Percentiles rank a stretch among this genome's conserved stretches.
Conservation (phyloP, 495 filamentous ascomycete genomes). For the Symbiotaphrina buchneri region DNA sequence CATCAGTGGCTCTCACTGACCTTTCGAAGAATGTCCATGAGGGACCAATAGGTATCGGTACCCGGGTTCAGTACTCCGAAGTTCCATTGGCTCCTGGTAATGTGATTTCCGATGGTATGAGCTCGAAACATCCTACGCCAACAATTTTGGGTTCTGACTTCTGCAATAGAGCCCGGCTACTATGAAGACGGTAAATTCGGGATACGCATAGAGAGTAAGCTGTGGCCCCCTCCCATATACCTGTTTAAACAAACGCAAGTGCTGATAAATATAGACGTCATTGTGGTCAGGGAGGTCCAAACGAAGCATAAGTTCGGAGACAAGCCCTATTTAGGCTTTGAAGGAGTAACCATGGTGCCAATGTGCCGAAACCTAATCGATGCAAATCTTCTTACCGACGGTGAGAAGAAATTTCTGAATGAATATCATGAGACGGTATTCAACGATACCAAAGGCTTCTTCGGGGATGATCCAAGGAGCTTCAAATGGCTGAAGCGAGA, state of each 20-base stretch:
- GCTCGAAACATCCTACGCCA: too few relatives aligned
- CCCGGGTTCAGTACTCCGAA: conserved; percentile 74
- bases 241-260: not conserved
- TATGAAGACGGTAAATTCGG: conserved; percentile 96
- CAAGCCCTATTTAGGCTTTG: conserved; percentile 83
- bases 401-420: conserved; percentile 74
- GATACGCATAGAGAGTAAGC: conserved; percentile 85
- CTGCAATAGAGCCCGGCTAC: conserved; percentile 67
- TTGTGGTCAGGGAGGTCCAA: conserved; percentile 71
- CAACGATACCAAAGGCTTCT: conserved; percentile 64
- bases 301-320: conserved; percentile 79
- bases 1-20: conserved; percentile 1
- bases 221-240: not conserved
- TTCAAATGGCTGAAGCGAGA: conserved; percentile 76
- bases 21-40: conserved; percentile 74
- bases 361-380: conserved; percentile 84
- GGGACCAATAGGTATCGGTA: conserved; percentile 91
- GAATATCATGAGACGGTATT: conserved; percentile 62
- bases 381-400: conserved; percentile 39
- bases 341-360: conserved; percentile 93
- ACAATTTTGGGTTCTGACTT: too few relatives aligned
- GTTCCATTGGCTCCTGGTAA: conserved; percentile 80
- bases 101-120: conserved; percentile 58
- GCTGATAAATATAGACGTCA: conserved; percentile 29
- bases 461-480: conserved; percentile 39